Percentiles rank a stretch among this genome's conserved stretches.
phyloP scores from a whole-genome alignment of 306 rosid species.

The Gastrolobium bilobum region DNA sequence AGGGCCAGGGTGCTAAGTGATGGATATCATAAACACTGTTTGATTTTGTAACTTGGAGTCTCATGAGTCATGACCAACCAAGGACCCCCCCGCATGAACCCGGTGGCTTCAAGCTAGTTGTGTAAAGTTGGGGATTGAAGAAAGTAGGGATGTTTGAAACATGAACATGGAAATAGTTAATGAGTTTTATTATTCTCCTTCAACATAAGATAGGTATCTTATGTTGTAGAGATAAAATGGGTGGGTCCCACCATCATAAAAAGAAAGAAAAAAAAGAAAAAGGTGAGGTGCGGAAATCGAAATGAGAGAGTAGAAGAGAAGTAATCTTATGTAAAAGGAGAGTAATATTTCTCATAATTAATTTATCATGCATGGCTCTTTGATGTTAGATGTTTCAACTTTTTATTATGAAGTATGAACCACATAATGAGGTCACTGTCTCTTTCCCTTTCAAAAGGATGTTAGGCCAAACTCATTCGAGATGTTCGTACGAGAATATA shows the following conservation, averaged over 20 bases:
- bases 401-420: background rate
- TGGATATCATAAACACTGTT: background rate
- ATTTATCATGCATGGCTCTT: too few relatives aligned
- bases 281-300: too few relatives aligned
- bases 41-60: background rate
- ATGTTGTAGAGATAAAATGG: too few relatives aligned
- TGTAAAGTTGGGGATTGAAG: background rate
- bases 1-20: slow-evolving; percentile 1
- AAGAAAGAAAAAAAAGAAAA: too few relatives aligned
- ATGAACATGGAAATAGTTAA: slow-evolving; percentile 13
- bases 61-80: slow-evolving; percentile 3
- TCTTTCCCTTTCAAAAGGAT: background rate
- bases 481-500: background rate
- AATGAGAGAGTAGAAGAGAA: too few relatives aligned
- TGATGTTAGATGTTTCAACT: slow-evolving; percentile 35
- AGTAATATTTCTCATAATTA: too few relatives aligned
- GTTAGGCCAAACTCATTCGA: background rate
- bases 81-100: background rate
- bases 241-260: too few relatives aligned
- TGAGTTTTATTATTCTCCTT: too few relatives aligned
- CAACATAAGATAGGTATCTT: too few relatives aligned
- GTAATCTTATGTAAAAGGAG: too few relatives aligned
- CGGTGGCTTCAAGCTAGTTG: background rate
- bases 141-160: background rate
- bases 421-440: background rate